These are phyloP conservation scores for Orbilia quercus DNA, from an alignment of 2,329 filamentous ascomycete genomes.

Conservation along the genomic window DNA sequence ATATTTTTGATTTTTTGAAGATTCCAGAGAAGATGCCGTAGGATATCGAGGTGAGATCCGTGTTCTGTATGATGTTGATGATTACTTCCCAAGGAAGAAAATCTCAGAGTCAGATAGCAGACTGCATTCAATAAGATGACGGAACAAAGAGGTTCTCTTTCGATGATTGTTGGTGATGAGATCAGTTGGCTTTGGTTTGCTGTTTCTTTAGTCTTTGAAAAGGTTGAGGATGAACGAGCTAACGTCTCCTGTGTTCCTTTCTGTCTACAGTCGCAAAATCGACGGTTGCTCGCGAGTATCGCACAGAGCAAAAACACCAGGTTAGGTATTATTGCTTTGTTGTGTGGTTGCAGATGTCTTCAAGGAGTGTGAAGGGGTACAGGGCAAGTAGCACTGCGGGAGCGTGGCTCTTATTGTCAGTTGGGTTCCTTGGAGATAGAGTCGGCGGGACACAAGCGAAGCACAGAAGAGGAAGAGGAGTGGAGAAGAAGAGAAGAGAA, in stretches of 20 bases:
- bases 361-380: constrained; percentile 49
- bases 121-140: constrained; percentile 39
- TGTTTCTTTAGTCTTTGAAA: constrained; percentile 31
- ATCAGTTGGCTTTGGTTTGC: constrained; percentile 1
- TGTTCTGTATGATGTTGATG: not conserved
- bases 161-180: constrained; percentile 15
- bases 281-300: constrained; percentile 32
- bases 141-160: constrained; percentile 16
- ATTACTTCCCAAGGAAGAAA: not conserved
- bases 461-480: constrained; percentile 17
- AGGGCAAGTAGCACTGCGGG: constrained; percentile 28
- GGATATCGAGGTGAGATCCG: constrained; percentile 8
- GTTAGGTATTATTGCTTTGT: constrained; percentile 14
- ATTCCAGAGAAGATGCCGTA: no score
- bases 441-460: not conserved
- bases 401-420: constrained; percentile 17
- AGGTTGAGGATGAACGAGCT: constrained; percentile 56
- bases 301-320: constrained; percentile 34
- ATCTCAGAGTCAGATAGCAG: constrained; percentile 18
- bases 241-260: constrained; percentile 56
- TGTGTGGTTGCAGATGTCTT: constrained; percentile 17
- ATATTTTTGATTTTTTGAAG: constrained; percentile 16
- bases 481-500: constrained; percentile 5
- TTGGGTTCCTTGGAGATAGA: constrained; percentile 6
- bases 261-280: constrained; percentile 23